Evolutionary conservation across 495 filamentous ascomycete species (phyloP), one percentile per base, ranked within the genome.

Genomic region (Astrothelium subdiscretum): DNA sequence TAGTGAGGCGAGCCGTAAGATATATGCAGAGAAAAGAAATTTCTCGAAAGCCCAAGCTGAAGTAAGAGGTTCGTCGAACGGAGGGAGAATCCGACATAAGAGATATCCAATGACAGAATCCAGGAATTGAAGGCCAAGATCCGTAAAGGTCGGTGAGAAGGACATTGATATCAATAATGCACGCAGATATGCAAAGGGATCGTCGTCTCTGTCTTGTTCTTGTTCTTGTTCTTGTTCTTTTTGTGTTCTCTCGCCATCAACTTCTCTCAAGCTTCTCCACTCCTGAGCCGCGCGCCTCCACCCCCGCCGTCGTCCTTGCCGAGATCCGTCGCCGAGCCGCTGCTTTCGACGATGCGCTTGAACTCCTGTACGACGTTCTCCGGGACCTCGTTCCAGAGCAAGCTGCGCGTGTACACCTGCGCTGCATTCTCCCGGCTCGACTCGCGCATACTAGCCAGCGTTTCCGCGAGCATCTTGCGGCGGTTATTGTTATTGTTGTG

Each of bases 341-440:
- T 67, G 48, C 75, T 67, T 59, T 70, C 81, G 63, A 94, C 89
- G 84, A 96, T 89, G 70, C 88, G 86, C 68, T 87, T 87, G 77
- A 97, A 98, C 74, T 92, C 89, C 62, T 85, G 84, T 59, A 98
- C 92, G 52, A 97, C 89, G 69, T 98, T 91, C 65, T 84, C 78
- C 52, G 95, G 91, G 64, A 98, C 89, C 71, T 88, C 86, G 69
- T 96, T 91, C 91, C 91, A 97, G 67, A 98, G 86, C 63, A 98
- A 81, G 58, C 89, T 94, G 31, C 92, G 81, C 31, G 90, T 94
- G 76, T 97, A 96, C 44, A 97, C 89, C 68, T 95, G 91, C 31
- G 88, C 87, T 38, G 83, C 89, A 59, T 80, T 81, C 61, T 83
- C 78, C 69, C 87, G 85, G 68, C 78, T 80, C 64, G 78, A 76